Evolutionary conservation across 768 basidiomycete species (phyloP).

Genomic region (Lyophyllum decastes): DNA sequence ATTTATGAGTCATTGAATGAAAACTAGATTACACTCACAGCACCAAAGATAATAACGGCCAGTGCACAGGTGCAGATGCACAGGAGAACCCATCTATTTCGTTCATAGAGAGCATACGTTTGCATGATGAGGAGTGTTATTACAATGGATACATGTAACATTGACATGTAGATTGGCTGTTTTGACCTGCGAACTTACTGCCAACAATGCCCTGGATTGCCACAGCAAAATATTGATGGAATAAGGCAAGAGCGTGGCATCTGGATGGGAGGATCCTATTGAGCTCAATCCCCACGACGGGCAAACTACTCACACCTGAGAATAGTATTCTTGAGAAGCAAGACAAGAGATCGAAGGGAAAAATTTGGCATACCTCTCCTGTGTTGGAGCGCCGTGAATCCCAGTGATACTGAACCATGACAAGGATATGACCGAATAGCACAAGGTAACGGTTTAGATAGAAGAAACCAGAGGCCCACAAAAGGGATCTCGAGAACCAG

Average conservation of each 20-base stretch:
- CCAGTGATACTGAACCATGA: conserved; percentile 35
- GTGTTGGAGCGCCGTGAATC: conserved; percentile 22
- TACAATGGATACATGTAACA: neutral
- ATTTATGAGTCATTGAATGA: neutral
- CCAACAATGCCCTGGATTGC: conserved; percentile 39
- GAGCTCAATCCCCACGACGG: neutral
- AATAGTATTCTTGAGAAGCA: neutral
- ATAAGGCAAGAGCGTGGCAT: conserved; percentile 22
- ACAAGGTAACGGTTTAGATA: conserved; percentile 45
- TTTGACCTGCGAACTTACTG: conserved; percentile 22
- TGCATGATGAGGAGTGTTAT: conserved; percentile 39
- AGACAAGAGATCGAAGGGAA: neutral
- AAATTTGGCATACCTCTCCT: conserved; percentile 6
- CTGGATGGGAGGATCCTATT: conserved; percentile 13
- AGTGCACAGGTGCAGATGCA: conserved; percentile 26
- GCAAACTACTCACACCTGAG: conserved; percentile 4
- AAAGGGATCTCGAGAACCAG: conserved; percentile 37
- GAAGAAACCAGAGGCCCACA: conserved; percentile 39
- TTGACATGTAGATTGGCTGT: neutral
- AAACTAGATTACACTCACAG: conserved; percentile 14
- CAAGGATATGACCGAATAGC: conserved; percentile 38
- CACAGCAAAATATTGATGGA: conserved; percentile 34
- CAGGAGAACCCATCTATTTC: conserved; percentile 27
- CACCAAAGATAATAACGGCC: conserved; percentile 27
- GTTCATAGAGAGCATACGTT: conserved; percentile 42